Evolutionary conservation across 2,329 filamentous ascomycete genomes (phyloP).

Genomic region (Sporothrix pseudoabietina): DNA sequence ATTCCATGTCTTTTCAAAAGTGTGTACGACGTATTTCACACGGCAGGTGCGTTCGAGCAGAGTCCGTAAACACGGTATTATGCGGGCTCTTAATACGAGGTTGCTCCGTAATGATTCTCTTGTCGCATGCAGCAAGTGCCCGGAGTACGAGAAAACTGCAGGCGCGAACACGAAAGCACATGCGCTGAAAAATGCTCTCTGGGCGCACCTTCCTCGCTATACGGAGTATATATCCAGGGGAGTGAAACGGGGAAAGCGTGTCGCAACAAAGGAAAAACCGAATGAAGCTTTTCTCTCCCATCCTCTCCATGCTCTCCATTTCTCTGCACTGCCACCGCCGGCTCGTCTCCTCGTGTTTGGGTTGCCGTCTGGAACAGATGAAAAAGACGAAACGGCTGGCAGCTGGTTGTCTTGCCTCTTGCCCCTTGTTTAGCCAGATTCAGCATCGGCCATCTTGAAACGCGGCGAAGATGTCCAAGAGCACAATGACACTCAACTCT

Average conservation of each 20-base stretch:
- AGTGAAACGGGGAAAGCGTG: slow-evolving; percentile 17
- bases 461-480: background rate
- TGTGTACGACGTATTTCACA: background rate
- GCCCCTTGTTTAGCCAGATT: slow-evolving; percentile 18
- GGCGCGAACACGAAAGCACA: background rate
- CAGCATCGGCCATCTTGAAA: slow-evolving; percentile 17
- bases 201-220: slow-evolving; percentile 1
- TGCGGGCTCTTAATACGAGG: slow-evolving; percentile 9
- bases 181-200: background rate
- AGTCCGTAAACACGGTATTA: slow-evolving; percentile 8
- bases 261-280: background rate
- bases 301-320: background rate
- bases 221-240: background rate
- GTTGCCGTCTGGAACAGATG: slow-evolving; percentile 13
- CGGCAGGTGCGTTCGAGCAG: background rate
- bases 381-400: background rate
- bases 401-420: background rate
- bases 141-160: slow-evolving; percentile 5
- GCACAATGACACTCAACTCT: background rate
- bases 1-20: background rate
- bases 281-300: background rate
- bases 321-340: slow-evolving; percentile 24
- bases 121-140: slow-evolving; percentile 3
- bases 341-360: slow-evolving; percentile 26
- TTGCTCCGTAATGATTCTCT: slow-evolving; percentile 7